Conservation (phyloP, 305 asterid species). For the Fraxinus latifolia region DNA sequence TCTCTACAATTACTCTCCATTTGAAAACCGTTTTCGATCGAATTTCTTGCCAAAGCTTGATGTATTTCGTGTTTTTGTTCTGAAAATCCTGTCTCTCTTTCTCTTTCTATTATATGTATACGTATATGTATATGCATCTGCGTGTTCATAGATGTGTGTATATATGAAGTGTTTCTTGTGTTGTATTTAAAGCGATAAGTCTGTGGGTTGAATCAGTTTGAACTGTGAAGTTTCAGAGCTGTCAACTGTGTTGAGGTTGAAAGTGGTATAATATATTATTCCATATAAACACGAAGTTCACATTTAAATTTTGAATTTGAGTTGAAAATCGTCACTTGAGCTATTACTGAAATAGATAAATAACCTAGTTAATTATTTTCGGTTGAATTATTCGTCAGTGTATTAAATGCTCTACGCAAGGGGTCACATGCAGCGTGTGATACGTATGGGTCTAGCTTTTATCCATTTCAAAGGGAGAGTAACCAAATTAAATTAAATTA, state of each 20-base stretch:
- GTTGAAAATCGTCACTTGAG: not conserved
- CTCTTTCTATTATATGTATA: not conserved
- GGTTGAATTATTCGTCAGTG: not conserved
- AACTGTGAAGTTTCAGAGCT: not conserved
- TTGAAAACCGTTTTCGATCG: not conserved
- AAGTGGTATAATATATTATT: not conserved
- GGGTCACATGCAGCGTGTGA: conserved; percentile 53
- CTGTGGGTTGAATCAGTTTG: not conserved
- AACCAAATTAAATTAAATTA: not conserved
- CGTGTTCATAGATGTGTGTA: not conserved
- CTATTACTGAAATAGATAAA: not conserved
- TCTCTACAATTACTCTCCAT: conserved; percentile 7
- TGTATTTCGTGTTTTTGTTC: conserved; percentile 8
- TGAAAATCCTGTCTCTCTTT: conserved; percentile 6
- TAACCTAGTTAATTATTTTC: too few species aligned
- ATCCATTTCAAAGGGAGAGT: conserved; percentile 13
- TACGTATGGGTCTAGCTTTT: conserved; percentile 27
- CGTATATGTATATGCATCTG: not conserved
- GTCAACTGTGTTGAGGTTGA: not conserved
- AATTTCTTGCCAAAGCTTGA: conserved; percentile 11
- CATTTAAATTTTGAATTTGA: conserved; percentile 20
- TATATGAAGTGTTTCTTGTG: not conserved
- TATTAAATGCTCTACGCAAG: conserved; percentile 42
- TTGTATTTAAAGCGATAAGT: not conserved
- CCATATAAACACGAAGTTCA: not conserved